Evolutionary conservation across 441 rosid genomes (phyloP).

Genomic region (Metrosideros polymorpha): DNA sequence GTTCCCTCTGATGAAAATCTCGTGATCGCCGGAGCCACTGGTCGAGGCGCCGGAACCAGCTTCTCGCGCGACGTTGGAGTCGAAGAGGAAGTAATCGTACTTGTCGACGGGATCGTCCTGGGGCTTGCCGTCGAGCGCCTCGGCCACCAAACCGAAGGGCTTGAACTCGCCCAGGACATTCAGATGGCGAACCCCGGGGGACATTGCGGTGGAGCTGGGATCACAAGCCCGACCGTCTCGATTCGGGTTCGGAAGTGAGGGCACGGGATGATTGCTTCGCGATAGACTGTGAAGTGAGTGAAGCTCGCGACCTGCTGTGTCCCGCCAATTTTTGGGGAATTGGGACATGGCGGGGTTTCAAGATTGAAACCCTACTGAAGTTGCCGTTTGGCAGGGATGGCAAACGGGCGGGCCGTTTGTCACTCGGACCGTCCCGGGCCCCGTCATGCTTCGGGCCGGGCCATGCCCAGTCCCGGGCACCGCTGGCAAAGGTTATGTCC

Average conservation of each 20-base stretch:
- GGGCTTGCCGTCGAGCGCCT: slow-evolving; percentile 73
- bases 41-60: slow-evolving; percentile 25
- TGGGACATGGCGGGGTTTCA: not conserved
- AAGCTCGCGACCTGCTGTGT: not conserved
- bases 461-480: not conserved
- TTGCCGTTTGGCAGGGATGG: not conserved
- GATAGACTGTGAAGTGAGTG: not conserved
- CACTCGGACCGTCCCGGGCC: too few relatives aligned
- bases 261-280: not conserved
- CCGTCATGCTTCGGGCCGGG: not conserved
- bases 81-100: slow-evolving; percentile 81
- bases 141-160: slow-evolving; percentile 85
- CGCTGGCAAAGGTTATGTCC: not conserved
- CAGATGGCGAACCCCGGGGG: slow-evolving; percentile 56
- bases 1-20: slow-evolving; percentile 84
- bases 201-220: not conserved
- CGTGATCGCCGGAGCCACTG: slow-evolving; percentile 53
- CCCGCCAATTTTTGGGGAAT: not conserved
- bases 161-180: slow-evolving; percentile 90
- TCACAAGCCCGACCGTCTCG: not conserved
- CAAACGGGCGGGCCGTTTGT: not conserved
- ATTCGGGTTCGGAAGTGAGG: not conserved
- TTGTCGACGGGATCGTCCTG: slow-evolving; percentile 26
- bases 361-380: not conserved
- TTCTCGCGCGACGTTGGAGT: slow-evolving; percentile 49